Evolutionary conservation across 331 rosid genomes (phyloP).

Genomic region (Pyrus hybrid): DNA sequence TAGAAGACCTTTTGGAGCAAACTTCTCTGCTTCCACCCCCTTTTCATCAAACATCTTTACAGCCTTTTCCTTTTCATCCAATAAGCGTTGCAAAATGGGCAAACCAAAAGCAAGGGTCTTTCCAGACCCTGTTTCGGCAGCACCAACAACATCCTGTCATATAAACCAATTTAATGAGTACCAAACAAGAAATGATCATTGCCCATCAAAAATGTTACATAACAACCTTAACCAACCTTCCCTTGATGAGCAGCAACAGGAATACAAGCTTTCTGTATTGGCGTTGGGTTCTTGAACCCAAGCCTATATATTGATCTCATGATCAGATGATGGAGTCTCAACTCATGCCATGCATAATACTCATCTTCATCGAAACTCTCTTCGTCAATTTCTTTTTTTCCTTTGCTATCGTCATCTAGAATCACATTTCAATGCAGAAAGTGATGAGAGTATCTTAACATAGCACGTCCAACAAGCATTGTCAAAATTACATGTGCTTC

Average conservation of each 20-base stretch:
- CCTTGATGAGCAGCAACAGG: conserved; percentile 98
- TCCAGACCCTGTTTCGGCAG: conserved; percentile 97
- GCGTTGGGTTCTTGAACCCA: conserved; percentile 88
- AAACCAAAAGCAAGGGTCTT: conserved; percentile 96
- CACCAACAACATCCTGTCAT: conserved; percentile 90
- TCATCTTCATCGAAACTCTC: conserved; percentile 56
- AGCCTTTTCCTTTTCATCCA: conserved; percentile 81
- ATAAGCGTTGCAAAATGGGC: conserved; percentile 89
- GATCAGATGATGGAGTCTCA: conserved; percentile 84
- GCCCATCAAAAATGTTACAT: conserved; percentile 2
- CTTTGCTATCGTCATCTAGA: conserved; percentile 25
- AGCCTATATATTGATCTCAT: conserved; percentile 69
- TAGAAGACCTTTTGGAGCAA: conserved; percentile 47
- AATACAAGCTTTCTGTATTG: conserved; percentile 88
- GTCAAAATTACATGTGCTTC: neutral
- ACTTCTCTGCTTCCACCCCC: conserved; percentile 38
- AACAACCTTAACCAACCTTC: conserved; percentile 55
- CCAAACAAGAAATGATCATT: neutral
- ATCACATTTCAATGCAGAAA: neutral
- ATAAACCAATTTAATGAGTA: conserved; percentile 9
- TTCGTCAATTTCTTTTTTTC: conserved; percentile 35
- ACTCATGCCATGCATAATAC: conserved; percentile 74
- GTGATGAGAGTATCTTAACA: too few relatives aligned
- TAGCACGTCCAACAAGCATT: too few relatives aligned
- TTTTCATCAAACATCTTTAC: conserved; percentile 34